Percentiles rank a stretch among this genome's conserved stretches.
Evolutionary conservation across 495 filamentous ascomycete species (phyloP).

Genomic region (Talaromyces trachyspermus): DNA sequence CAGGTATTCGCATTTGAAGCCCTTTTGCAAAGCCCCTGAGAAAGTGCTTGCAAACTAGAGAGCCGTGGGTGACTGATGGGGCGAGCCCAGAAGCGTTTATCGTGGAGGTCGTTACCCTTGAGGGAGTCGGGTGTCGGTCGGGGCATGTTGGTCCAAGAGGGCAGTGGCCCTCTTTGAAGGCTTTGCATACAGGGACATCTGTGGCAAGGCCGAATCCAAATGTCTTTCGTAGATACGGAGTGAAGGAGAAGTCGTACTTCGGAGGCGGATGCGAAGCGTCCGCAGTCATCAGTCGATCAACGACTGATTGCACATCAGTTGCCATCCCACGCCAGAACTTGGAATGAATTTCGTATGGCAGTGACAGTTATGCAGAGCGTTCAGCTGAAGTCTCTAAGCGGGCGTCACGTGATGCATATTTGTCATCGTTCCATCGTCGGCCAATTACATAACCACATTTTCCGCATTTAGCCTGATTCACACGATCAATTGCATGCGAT

Average conservation of each 20-base stretch:
- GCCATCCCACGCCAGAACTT: too few relatives aligned
- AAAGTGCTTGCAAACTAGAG: slow-evolving; percentile 97
- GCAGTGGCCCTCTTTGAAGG: slow-evolving; percentile 71
- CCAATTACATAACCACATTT: too few relatives aligned
- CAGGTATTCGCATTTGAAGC: slow-evolving; percentile 87
- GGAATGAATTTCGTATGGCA: not conserved
- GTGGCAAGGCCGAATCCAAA: slow-evolving; percentile 73
- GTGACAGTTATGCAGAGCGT: not conserved
- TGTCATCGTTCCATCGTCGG: too few relatives aligned
- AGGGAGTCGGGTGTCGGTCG: slow-evolving; percentile 50
- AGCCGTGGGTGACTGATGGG: slow-evolving; percentile 46
- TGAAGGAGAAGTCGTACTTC: slow-evolving; percentile 62
- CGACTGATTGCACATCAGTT: slow-evolving; percentile 28
- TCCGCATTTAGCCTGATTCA: too few relatives aligned
- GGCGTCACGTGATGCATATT: too few relatives aligned
- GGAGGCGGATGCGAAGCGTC: slow-evolving; percentile 42
- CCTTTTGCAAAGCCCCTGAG: slow-evolving; percentile 96
- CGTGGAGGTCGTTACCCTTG: slow-evolving; percentile 37
- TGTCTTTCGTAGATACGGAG: slow-evolving; percentile 61
- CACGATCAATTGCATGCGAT: too few relatives aligned
- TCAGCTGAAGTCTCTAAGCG: not conserved
- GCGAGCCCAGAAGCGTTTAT: slow-evolving; percentile 49
- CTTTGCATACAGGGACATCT: slow-evolving; percentile 72
- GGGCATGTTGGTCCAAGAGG: slow-evolving; percentile 69
- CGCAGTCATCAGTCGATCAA: slow-evolving; percentile 27